Evolutionary conservation across 768 basidiomycete species (phyloP).

Genomic region (Leccinellum albellum): DNA sequence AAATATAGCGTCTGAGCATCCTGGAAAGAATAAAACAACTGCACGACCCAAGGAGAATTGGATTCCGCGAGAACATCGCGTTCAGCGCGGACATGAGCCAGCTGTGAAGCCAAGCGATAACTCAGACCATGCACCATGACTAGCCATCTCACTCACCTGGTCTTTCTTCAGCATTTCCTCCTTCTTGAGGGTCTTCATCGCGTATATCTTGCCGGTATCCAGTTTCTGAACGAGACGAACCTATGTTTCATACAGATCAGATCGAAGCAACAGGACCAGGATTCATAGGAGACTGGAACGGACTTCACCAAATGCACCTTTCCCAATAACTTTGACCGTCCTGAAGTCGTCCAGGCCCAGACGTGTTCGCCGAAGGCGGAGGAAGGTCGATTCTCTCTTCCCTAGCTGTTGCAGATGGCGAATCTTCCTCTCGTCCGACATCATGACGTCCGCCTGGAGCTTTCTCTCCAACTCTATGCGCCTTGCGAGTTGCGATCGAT

Average conservation of each 20-base stretch:
- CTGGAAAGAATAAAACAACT: conserved; percentile 98
- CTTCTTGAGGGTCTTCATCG: conserved; percentile 97
- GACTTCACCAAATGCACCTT: conserved; percentile 98
- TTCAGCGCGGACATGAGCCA: conserved; percentile 97
- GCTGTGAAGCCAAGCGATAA: conserved; percentile 39
- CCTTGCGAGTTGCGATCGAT: conserved; percentile 37
- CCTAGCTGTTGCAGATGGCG: conserved; percentile 80
- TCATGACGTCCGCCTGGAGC: conserved; percentile 62
- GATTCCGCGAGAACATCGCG: conserved; percentile 95
- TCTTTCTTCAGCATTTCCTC: conserved; percentile 99
- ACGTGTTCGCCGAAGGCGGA: conserved; percentile 84
- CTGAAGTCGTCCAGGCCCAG: conserved; percentile 89
- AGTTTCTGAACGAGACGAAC: conserved; percentile 94
- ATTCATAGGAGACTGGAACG: conserved; percentile 17
- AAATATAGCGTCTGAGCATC: conserved; percentile 89
- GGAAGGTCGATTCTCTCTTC: conserved; percentile 83
- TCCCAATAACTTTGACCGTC: conserved; percentile 98
- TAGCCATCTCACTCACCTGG: conserved; percentile 55
- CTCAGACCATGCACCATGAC: conserved; percentile 5
- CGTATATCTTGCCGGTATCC: conserved; percentile 97
- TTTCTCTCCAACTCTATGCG: conserved; percentile 85
- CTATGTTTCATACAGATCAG: conserved; percentile 21
- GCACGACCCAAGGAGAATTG: conserved; percentile 94
- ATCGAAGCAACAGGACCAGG: neutral
- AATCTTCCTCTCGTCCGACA: conserved; percentile 82